A percentile compares a stretch with the other conserved stretches of the same genome.
Evolutionary conservation across 768 basidiomycete genomes (phyloP).

Genomic region (Hortiboletus campestris): DNA sequence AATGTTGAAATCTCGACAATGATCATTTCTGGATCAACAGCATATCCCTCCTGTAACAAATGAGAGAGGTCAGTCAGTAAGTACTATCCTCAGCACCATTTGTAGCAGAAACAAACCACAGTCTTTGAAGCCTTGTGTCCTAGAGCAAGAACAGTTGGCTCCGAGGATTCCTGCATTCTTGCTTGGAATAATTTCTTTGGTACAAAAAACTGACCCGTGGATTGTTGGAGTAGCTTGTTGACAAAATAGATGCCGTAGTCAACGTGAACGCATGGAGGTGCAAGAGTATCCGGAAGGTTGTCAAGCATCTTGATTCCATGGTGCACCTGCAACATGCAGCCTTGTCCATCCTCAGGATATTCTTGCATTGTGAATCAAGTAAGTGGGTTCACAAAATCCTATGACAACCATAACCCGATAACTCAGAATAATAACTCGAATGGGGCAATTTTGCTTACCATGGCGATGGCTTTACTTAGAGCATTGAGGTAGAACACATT

Average conservation of each 20-base stretch:
- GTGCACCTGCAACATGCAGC: constrained; percentile 23
- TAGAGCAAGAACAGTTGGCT: neutral
- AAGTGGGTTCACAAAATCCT: constrained; percentile 24
- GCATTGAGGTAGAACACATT: constrained; percentile 32
- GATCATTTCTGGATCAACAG: constrained; percentile 2
- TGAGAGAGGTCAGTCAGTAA: neutral
- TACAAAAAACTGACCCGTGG: constrained; percentile 9
- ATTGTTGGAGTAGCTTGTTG: constrained; percentile 22
- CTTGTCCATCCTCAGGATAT: constrained; percentile 27
- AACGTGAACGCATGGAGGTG: constrained; percentile 24
- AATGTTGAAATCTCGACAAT: constrained; percentile 9
- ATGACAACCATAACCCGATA: neutral
- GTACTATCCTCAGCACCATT: neutral
- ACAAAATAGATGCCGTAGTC: constrained; percentile 22
- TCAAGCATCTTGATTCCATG: constrained; percentile 31
- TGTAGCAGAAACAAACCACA: neutral
- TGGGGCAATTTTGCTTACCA: constrained; percentile 7
- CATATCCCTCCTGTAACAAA: constrained; percentile 7
- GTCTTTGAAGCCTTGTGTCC: constrained; percentile 6
- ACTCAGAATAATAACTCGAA: neutral
- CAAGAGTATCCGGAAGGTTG: constrained; percentile 23
- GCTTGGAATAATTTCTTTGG: constrained; percentile 14
- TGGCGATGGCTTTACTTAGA: constrained; percentile 14
- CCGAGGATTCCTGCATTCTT: neutral
- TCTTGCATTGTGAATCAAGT: constrained; percentile 22